Evolutionary conservation across 768 basidiomycete species (phyloP).

Genomic region (Xerocomus brunneocitrinus): DNA sequence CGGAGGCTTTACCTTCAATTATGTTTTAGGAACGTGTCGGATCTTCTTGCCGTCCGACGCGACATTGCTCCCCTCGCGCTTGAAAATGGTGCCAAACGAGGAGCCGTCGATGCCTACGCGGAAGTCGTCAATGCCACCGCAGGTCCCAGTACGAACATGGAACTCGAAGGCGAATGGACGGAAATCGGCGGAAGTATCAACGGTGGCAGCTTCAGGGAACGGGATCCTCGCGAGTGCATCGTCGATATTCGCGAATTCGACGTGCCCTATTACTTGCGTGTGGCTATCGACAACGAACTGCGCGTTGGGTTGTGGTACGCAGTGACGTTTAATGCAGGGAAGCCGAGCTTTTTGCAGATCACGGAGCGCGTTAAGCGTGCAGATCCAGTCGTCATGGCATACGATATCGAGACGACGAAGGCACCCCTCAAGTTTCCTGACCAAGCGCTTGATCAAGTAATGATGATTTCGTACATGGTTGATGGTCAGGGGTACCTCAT

Average conservation of each 20-base stretch:
- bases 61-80: conserved; percentile 88
- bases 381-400: conserved; percentile 98
- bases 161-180: conserved; percentile 61
- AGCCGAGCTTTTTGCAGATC: conserved; percentile 67
- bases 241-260: conserved; percentile 96
- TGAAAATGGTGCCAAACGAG: conserved; percentile 86
- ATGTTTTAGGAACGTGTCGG: conserved; percentile 89
- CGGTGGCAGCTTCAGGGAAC: conserved; percentile 46
- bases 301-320: conserved; percentile 98
- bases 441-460: conserved; percentile 92
- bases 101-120: conserved; percentile 95
- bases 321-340: conserved; percentile 77
- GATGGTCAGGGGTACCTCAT: conserved; percentile 97
- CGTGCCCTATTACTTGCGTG: conserved; percentile 94
- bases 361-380: conserved; percentile 92
- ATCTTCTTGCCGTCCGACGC: conserved; percentile 81
- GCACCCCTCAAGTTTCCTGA: conserved; percentile 99
- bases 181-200: conserved; percentile 41
- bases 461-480: conserved; percentile 99
- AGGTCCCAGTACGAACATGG: conserved; percentile 59
- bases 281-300: conserved; percentile 98
- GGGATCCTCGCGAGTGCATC: conserved; percentile 87
- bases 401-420: conserved; percentile 98
- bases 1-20: conserved; percentile 84
- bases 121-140: conserved; percentile 87